Evolutionary conservation across 1,284 basidiomycete genomes (phyloP), one percentile per base, ranked within the genome.

Genomic region (Hymenochaete sp.): DNA sequence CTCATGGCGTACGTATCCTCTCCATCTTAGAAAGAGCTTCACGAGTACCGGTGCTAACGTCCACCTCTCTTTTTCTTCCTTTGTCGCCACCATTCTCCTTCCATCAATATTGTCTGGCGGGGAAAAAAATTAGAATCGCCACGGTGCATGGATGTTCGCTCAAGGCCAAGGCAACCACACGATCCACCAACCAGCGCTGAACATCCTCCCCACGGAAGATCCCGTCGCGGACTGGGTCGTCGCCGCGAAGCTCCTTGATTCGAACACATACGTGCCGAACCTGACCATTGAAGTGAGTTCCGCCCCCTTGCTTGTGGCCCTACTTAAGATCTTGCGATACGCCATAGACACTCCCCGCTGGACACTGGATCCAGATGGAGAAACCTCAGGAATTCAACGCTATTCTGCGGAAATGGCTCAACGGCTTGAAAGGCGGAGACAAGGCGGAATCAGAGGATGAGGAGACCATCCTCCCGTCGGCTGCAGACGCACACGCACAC

Each of bases 181-280:
- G 0, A 68, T 84, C 45, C 51, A 67, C 0, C 71, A 75, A 40
- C 80, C 80, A 1, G 70, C 69, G 0, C 63, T 84, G 3, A 70
- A 72, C 0, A 67, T 84, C 19, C 64, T 75, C 21, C 75, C 81
- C 2, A 67, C 64, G 13, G 50, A 76, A 74, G 81, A 84, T 54
- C 73, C 77, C 11, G 82, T 84, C 3, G 79, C 75, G 0, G 66
- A 82, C 57, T 83, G 82, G 79, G 56, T 53, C 1, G 31, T 57
- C 5, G 65, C 67, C 2, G 59, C 70, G 6, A 57, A 64, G 32
- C 44, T 71, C 22, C 57, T 77, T 3, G 62, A 67, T 4, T 72
- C 72, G 14, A 62, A 56, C 0, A 54, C 62, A 2, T 75, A 70
- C 54, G 47, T 82, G 24, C 72, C 77, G 1, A 62, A 70, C 22